These are phyloP conservation scores for Dillenia suffruticosa DNA, from an alignment of 164 flowering plant species.

Conservation along the genomic window DNA sequence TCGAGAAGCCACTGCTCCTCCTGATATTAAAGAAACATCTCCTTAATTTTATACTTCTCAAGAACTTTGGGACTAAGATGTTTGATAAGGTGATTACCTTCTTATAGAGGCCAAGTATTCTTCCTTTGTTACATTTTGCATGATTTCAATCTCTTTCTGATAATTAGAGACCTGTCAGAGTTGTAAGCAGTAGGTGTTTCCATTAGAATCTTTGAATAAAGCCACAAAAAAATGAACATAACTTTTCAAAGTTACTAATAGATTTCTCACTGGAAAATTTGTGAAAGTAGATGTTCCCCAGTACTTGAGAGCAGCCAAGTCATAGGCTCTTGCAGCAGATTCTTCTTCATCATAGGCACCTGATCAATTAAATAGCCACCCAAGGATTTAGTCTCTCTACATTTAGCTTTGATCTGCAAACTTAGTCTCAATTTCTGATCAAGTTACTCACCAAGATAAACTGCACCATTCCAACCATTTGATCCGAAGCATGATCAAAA, in stretches of 20 bases:
- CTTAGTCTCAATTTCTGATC: not conserved
- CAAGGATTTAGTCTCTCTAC: not conserved
- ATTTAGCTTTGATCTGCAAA: not conserved
- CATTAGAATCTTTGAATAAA: no score
- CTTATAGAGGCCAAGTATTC: slow-evolving; percentile 57
- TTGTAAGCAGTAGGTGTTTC: no score
- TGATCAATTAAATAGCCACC: slow-evolving; percentile 10
- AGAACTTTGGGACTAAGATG: not conserved
- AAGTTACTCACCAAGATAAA: slow-evolving; percentile 44
- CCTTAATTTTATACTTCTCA: not conserved
- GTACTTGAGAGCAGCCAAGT: slow-evolving; percentile 63
- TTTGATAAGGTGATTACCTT: slow-evolving; percentile 24
- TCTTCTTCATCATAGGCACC: slow-evolving; percentile 72
- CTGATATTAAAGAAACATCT: slow-evolving; percentile 15
- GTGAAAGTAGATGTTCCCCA: slow-evolving; percentile 61
- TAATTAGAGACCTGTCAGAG: slow-evolving; percentile 39
- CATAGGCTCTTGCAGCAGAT: slow-evolving; percentile 67
- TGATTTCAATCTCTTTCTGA: slow-evolving; percentile 43
- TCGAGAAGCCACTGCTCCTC: slow-evolving; percentile 67
- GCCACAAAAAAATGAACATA: no score
- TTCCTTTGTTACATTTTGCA: slow-evolving; percentile 45
- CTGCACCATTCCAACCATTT: slow-evolving; percentile 21
- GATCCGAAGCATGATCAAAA: not conserved
- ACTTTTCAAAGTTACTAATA: no score
- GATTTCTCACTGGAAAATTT: slow-evolving; percentile 38